A percentile compares a stretch with the other conserved stretches of the same genome.
Conservation (phyloP, 2,329 filamentous ascomycete species). For the Trichothecium sympodiale region DNA sequence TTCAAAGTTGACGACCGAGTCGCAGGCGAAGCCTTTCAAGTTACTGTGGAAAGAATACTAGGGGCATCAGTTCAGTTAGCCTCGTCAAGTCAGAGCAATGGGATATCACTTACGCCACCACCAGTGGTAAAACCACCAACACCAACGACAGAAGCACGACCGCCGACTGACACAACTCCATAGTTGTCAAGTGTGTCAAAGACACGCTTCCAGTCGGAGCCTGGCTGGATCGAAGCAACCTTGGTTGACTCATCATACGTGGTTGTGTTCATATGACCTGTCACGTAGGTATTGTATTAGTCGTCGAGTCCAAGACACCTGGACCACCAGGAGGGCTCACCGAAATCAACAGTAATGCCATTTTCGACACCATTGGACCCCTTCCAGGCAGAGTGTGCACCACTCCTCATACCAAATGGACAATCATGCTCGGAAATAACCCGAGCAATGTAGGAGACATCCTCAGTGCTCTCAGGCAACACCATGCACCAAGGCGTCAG, state of each 20-base stretch:
- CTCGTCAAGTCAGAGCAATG: not conserved
- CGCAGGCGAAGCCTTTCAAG: conserved; percentile 27
- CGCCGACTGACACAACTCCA: conserved; percentile 27
- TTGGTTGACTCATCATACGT: conserved; percentile 14
- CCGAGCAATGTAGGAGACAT: conserved; percentile 13
- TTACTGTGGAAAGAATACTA: conserved; percentile 7
- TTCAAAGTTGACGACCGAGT: conserved; percentile 28
- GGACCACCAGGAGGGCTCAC: conserved; percentile 2
- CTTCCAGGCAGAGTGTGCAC: conserved; percentile 20
- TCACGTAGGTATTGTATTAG: too few relatives aligned
- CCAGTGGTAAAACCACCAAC: conserved; percentile 13
- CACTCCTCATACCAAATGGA: conserved; percentile 19
- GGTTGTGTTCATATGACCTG: conserved; percentile 9
- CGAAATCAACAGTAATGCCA: conserved; percentile 18
- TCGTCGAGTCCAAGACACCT: too few relatives aligned
- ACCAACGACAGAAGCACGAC: conserved; percentile 21
- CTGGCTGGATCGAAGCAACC: conserved; percentile 28
- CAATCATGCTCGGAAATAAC: conserved; percentile 11
- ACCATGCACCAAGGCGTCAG: conserved; percentile 17
- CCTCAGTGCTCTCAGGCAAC: conserved; percentile 11
- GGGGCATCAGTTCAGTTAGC: too few relatives aligned
- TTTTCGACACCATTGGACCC: conserved; percentile 15
- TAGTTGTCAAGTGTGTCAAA: conserved; percentile 11
- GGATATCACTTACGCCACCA: conserved; percentile 6
- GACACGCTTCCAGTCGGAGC: conserved; percentile 25